Evolutionary conservation across 208 protist genomes (phyloP).

Genomic region (Acanthamoeba castellanii): DNA sequence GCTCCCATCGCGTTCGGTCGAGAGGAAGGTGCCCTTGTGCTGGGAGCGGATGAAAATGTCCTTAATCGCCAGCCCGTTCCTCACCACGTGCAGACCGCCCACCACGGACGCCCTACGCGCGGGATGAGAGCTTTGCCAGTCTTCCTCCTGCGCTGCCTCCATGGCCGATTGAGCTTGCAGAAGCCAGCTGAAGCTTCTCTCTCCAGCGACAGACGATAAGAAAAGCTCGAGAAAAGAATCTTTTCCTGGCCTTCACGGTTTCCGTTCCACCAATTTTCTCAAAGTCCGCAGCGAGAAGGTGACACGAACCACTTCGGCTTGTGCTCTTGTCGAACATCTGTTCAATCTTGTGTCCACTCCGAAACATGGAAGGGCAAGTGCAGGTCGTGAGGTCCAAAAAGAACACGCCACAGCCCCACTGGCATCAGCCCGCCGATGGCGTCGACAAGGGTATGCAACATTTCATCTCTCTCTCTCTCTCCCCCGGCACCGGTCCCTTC

Average conservation of each 20-base stretch:
- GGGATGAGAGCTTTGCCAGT: not conserved
- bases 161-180: too few relatives aligned
- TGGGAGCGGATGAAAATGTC: not conserved
- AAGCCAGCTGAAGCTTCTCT: too few relatives aligned
- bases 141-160: too few relatives aligned
- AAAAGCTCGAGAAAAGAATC: too few relatives aligned
- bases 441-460: not conserved
- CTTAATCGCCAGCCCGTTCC: not conserved
- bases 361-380: not conserved
- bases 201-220: too few relatives aligned
- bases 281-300: not conserved
- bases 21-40: not conserved
- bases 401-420: not conserved
- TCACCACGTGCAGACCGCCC: slow-evolving; percentile 11
- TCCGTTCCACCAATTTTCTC: not conserved
- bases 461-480: not conserved
- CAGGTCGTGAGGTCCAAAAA: not conserved
- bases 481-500: not conserved
- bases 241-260: not conserved
- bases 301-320: not conserved
- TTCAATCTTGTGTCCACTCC: not conserved
- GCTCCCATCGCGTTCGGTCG: not conserved
- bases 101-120: not conserved
- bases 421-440: not conserved
- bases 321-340: not conserved